Conservation (phyloP, 257 asterid species). For the Linaria vulgaris region DNA sequence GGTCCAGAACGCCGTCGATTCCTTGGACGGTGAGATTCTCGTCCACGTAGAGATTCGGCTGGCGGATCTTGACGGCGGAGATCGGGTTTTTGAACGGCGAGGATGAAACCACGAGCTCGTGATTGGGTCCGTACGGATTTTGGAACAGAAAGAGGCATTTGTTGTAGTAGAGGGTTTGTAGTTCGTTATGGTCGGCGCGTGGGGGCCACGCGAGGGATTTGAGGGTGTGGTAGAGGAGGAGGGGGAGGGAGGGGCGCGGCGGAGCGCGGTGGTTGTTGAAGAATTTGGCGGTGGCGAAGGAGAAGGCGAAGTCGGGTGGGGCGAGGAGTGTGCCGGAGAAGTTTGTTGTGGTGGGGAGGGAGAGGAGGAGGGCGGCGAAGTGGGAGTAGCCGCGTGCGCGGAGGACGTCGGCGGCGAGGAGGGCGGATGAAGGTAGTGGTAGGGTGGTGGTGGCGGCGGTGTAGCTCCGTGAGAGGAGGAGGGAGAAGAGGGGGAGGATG, state of each 20-base stretch:
- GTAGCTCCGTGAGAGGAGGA: constrained; percentile 40
- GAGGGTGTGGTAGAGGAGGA: constrained; percentile 66
- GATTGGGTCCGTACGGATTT: constrained; percentile 30
- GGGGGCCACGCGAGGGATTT: constrained; percentile 56
- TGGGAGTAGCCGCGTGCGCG: constrained; percentile 63
- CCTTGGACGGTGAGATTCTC: constrained; percentile 59
- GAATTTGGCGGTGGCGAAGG: constrained; percentile 48
- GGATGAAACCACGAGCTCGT: constrained; percentile 44
- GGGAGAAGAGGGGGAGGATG: constrained; percentile 39
- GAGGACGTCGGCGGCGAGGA: constrained; percentile 54
- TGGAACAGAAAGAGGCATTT: constrained; percentile 55
- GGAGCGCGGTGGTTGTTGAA: constrained; percentile 43
- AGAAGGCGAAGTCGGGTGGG: constrained; percentile 64
- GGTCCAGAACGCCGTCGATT: constrained; percentile 62
- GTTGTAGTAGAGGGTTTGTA: constrained; percentile 45
- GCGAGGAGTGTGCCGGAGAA: constrained; percentile 67
- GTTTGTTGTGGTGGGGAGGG: constrained; percentile 40
- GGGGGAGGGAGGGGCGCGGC: constrained; percentile 55
- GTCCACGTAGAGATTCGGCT: constrained; percentile 67
- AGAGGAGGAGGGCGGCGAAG: constrained; percentile 47
- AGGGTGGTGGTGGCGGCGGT: constrained; percentile 33
- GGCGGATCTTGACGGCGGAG: constrained; percentile 51
- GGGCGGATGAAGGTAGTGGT: constrained; percentile 41
- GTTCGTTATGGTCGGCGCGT: constrained; percentile 38
- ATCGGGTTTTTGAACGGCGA: constrained; percentile 43